phyloP scores from a whole-genome alignment of 805 yeast species.

The Ogataea paraovalis region DNA sequence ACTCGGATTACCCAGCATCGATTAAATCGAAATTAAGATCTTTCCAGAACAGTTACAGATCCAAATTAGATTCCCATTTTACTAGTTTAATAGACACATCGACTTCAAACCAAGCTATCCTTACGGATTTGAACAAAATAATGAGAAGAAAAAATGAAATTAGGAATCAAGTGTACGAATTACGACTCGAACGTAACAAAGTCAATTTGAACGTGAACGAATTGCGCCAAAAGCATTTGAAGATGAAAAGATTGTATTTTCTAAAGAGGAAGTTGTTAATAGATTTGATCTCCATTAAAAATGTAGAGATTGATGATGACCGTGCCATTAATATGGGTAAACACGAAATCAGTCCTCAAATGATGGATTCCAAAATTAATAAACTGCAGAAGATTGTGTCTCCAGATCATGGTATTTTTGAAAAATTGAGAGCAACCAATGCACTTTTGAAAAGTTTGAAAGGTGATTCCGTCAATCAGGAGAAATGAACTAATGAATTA shows the following conservation, averaged over 20 bases:
- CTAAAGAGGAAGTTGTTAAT: slow-evolving; percentile 13
- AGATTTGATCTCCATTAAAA: slow-evolving; percentile 11
- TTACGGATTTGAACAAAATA: slow-evolving; percentile 26
- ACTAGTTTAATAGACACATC: slow-evolving; percentile 32
- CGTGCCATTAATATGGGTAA: slow-evolving; percentile 2
- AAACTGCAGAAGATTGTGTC: slow-evolving; percentile 18
- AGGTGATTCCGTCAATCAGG: not conserved
- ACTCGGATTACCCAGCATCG: not conserved
- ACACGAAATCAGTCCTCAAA: not conserved
- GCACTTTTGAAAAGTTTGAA: slow-evolving; percentile 16
- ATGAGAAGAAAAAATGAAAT: slow-evolving; percentile 28
- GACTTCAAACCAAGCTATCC: slow-evolving; percentile 32
- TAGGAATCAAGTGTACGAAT: slow-evolving; percentile 27
- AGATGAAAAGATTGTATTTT: slow-evolving; percentile 13
- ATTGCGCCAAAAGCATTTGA: slow-evolving; percentile 14
- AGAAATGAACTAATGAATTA: not conserved
- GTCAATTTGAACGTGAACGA: slow-evolving; percentile 18
- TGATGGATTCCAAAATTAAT: slow-evolving; percentile 15
- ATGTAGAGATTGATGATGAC: not conserved
- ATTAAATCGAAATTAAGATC: not conserved
- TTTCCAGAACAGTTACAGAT: slow-evolving; percentile 21
- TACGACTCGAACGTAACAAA: slow-evolving; percentile 24
- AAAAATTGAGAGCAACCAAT: slow-evolving; percentile 28
- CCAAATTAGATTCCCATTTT: slow-evolving; percentile 27
- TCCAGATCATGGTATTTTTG: slow-evolving; percentile 25